These are phyloP conservation scores for Aspergillus egyptiacus DNA, from an alignment of 495 filamentous ascomycete genomes.

Conservation along the genomic window DNA sequence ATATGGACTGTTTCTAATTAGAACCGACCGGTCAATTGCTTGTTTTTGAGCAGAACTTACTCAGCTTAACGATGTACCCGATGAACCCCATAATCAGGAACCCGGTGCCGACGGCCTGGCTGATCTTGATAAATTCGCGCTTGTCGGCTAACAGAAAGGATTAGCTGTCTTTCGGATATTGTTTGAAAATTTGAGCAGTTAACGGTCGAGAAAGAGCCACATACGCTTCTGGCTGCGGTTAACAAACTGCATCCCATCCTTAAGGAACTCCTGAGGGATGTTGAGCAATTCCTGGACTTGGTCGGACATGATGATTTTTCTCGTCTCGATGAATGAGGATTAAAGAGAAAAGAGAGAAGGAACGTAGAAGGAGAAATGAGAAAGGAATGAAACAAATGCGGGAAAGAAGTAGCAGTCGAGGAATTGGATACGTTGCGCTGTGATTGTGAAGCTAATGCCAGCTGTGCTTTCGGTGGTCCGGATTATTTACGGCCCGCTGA, in stretches of 20 bases:
- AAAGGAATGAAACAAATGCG: background rate
- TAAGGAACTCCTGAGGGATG: constrained; percentile 69
- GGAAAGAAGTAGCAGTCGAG: background rate
- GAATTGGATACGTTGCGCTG: background rate
- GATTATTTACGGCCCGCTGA: background rate
- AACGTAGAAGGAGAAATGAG: background rate
- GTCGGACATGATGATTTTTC: constrained; percentile 57
- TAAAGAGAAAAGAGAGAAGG: background rate
- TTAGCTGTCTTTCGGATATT: background rate
- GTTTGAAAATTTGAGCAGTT: background rate
- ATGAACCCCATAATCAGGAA: constrained; percentile 80
- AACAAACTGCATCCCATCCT: constrained; percentile 71
- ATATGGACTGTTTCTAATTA: constrained; percentile 56
- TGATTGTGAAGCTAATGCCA: constrained; percentile 5
- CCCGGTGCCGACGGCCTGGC: constrained; percentile 88
- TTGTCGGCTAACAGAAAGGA: constrained; percentile 60
- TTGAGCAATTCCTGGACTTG: constrained; percentile 68
- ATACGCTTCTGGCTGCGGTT: constrained; percentile 70
- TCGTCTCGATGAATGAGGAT: background rate
- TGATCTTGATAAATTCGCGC: constrained; percentile 89
- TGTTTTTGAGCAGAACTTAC: constrained; percentile 43
- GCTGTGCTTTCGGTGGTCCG: constrained; percentile 14
- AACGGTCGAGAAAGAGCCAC: background rate
- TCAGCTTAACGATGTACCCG: constrained; percentile 92
- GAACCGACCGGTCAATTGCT: background rate